These are phyloP conservation scores for Schizophyllum commune DNA, from an alignment of 1,284 basidiomycete species.

Conservation along the genomic window DNA sequence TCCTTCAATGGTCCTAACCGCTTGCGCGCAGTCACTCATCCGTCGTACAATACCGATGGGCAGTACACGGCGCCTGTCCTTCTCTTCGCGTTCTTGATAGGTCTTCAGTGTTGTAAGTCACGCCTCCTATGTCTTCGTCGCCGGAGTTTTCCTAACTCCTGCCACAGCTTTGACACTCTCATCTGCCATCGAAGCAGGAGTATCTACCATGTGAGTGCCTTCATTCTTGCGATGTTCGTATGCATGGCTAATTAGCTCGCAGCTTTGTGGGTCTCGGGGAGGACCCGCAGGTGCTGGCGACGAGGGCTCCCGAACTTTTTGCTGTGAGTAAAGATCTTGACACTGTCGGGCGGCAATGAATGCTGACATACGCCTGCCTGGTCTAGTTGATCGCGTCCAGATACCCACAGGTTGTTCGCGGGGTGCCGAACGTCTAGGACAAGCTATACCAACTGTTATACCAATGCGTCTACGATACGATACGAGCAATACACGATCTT, in stretches of 20 bases:
- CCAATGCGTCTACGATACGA: background rate
- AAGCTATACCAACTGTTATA: slow-evolving; percentile 6
- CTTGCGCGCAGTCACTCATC: slow-evolving; percentile 47
- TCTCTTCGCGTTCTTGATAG: slow-evolving; percentile 77
- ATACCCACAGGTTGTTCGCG: slow-evolving; percentile 53
- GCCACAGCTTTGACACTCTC: slow-evolving; percentile 53
- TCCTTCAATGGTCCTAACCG: background rate
- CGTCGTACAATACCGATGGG: slow-evolving; percentile 64
- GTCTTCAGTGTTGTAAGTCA: slow-evolving; percentile 59
- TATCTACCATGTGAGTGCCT: slow-evolving; percentile 66
- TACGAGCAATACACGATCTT: background rate
- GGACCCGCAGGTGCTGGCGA: slow-evolving; percentile 69
- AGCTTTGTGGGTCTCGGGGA: slow-evolving; percentile 81
- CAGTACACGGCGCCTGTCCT: slow-evolving; percentile 74
- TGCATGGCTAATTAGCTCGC: background rate
- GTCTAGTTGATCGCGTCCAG: slow-evolving; percentile 49
- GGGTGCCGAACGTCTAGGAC: slow-evolving; percentile 27
- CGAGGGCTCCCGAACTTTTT: slow-evolving; percentile 69
- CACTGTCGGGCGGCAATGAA: background rate
- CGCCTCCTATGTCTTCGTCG: slow-evolving; percentile 1
- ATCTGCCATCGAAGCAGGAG: slow-evolving; percentile 71
- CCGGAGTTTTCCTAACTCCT: slow-evolving; percentile 7
- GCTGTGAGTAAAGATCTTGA: slow-evolving; percentile 30
- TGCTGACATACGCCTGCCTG: slow-evolving; percentile 2
- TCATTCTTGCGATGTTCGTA: background rate